Base-by-base conservation (phyloP, 345 rosid genomes). In the Atalantia buxifolia region DNA sequence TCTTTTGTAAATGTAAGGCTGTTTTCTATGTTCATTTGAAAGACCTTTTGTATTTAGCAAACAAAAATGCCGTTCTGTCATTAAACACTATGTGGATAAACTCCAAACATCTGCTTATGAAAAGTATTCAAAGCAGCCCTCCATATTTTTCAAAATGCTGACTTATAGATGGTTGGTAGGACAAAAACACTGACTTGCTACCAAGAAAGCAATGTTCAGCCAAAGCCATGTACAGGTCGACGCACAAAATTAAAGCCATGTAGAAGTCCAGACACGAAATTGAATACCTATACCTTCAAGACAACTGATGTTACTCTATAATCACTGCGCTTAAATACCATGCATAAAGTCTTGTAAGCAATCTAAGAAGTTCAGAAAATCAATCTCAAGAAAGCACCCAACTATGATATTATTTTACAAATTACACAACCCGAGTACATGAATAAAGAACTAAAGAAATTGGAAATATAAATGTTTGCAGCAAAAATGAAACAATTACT, bases 371-470 rank as follows among this genome's bases (percentile, higher is more conserved):
- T 60, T 36, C 24, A 33, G 12, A 7, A 24, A 6, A 57, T 14
- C 78, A 22, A 42, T 31, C 78, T 61, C 78, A 65, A 75, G 71
- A 48, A 31, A 25, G n/a, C 9, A n/a, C 56, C 31, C 21, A 6
- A 56, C 1, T 12, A 71, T 30, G 53, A 7, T 36, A 73, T 18
- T 38, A 62, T 42, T 27, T 74, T 42, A 25, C 40, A 27, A 25
- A 42, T 24, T 38, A 61, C 36, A 42, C 36, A 74, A 74, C 40
- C 40, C 77, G 21, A 31, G 42, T 42, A 38, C 36, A 42, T 5
- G 38, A 10, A 18, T 24, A 5, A 36, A 60, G 33, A 57, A 57
- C 28, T 10, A 5, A 55, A 56, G 5, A 62, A 13, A 69, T 2
- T 16, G 25, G 48, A 21, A 30, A 50, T 45, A 12, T 6, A 13